A percentile compares a stretch with the other conserved stretches of the same genome.
phyloP scores from a whole-genome alignment of 2,329 filamentous ascomycete species.

The Huntiella bhutanensis region DNA sequence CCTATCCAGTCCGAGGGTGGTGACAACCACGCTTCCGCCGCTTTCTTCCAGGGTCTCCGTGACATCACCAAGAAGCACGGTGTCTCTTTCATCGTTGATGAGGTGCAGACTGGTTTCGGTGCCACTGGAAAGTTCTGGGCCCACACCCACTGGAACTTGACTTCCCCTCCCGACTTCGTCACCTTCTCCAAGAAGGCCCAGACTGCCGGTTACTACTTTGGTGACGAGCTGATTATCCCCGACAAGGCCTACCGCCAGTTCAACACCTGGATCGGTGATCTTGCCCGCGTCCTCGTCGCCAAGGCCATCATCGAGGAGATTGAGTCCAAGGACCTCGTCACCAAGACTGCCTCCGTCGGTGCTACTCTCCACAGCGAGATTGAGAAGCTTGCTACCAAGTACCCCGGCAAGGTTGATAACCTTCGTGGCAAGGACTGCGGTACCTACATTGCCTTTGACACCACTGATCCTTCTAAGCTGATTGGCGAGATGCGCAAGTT shows the following conservation, averaged over 20 bases:
- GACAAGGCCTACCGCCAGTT: constrained; percentile 94
- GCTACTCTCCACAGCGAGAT: constrained; percentile 49
- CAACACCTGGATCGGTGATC: constrained; percentile 96
- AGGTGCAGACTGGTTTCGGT: constrained; percentile 79
- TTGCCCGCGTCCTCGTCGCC: constrained; percentile 68
- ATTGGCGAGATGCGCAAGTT: constrained; percentile 50
- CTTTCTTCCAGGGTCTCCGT: constrained; percentile 72
- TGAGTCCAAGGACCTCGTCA: constrained; percentile 55
- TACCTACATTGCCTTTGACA: constrained; percentile 69
- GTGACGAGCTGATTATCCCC: constrained; percentile 58
- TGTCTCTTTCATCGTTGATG: constrained; percentile 77
- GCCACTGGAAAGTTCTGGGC: constrained; percentile 93
- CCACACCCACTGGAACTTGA: constrained; percentile 81
- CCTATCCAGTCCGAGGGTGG: constrained; percentile 87
- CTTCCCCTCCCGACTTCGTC: constrained; percentile 71
- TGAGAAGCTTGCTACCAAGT: constrained; percentile 40
- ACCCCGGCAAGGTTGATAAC: constrained; percentile 52
- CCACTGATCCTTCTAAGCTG: constrained; percentile 47
- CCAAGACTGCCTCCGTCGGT: constrained; percentile 52
- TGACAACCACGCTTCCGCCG: constrained; percentile 78
- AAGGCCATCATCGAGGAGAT: constrained; percentile 71
- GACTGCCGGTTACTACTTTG: constrained; percentile 82
- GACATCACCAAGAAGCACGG: constrained; percentile 59
- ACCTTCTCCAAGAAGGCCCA: constrained; percentile 94
- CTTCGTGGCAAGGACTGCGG: constrained; percentile 48